A percentile compares a stretch with the other conserved stretches of the same genome.
Evolutionary conservation across 2,329 filamentous ascomycete genomes (phyloP).

Genomic region (Thielaviopsis musarum): DNA sequence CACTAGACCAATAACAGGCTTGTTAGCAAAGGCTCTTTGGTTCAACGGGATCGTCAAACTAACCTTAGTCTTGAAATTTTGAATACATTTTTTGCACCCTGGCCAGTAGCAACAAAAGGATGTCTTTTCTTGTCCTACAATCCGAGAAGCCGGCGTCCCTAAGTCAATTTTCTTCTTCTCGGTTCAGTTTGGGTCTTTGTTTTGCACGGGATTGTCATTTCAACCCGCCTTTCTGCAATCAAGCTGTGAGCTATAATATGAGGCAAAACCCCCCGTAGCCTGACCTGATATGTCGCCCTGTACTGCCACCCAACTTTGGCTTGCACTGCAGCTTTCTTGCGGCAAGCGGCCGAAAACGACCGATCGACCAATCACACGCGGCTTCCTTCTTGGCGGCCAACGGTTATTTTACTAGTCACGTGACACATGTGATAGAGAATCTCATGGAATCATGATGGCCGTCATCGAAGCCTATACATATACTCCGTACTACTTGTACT

Average conservation of each 20-base stretch:
- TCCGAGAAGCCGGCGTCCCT: neutral
- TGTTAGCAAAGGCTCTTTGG: neutral
- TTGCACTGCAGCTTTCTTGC: neutral
- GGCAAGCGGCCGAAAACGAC: neutral
- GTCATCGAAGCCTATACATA: neutral
- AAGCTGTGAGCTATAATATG: neutral
- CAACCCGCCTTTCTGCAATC: neutral
- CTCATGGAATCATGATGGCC: neutral
- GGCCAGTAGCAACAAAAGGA: neutral
- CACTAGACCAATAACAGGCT: neutral
- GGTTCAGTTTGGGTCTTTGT: too few relatives aligned
- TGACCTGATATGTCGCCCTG: neutral
- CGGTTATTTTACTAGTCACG: neutral
- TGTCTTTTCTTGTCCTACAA: neutral
- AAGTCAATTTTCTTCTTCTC: neutral
- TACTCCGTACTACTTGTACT: too few relatives aligned
- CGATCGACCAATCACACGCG: slow-evolving; percentile 5
- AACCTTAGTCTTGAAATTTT: neutral
- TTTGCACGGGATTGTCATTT: neutral
- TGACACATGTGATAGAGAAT: neutral
- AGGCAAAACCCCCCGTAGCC: neutral
- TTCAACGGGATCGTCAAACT: neutral
- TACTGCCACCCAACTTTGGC: neutral
- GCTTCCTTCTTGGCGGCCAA: neutral
- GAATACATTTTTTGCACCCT: neutral